phyloP scores from a whole-genome alignment of 257 asterid genomes.

The Jacaranda mimosifolia region DNA sequence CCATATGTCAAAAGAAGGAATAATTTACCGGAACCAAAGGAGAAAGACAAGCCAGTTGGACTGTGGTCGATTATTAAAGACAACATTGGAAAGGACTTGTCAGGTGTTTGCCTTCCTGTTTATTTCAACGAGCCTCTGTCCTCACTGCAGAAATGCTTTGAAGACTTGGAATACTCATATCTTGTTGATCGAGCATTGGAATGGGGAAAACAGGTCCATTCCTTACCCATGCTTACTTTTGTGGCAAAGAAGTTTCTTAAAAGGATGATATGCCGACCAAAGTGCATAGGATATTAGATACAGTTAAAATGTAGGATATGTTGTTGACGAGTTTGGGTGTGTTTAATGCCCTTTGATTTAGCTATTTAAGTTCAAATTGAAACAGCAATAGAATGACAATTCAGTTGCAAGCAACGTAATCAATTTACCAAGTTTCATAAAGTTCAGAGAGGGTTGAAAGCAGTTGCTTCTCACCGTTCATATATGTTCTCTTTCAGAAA shows the following conservation, averaged over 20 bases:
- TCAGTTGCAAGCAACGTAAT: constrained; percentile 19
- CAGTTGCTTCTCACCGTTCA: not conserved
- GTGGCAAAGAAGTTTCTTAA: constrained; percentile 25
- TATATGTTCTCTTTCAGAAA: constrained; percentile 15
- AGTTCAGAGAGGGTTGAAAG: too few relatives aligned
- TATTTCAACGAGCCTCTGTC: constrained; percentile 98
- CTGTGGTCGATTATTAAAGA: constrained; percentile 98
- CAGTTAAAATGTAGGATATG: too few relatives aligned
- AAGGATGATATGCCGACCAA: not conserved
- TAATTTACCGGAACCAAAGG: constrained; percentile 93
- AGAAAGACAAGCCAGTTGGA: constrained; percentile 95
- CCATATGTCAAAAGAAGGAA: constrained; percentile 83
- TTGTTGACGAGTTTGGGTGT: too few relatives aligned
- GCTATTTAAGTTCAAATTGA: not conserved
- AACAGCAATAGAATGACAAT: constrained; percentile 21
- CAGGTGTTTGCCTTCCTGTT: constrained; percentile 99
- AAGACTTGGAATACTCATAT: constrained; percentile 94
- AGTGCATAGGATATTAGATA: too few relatives aligned
- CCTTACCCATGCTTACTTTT: constrained; percentile 33
- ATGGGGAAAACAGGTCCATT: constrained; percentile 93
- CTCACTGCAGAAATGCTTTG: constrained; percentile 96
- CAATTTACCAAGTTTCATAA: not conserved
- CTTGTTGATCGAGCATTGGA: constrained; percentile 90
- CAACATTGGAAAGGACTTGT: constrained; percentile 97
- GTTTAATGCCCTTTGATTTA: too few relatives aligned